These are phyloP conservation scores for Coemansia reversa DNA, from an alignment of 192 early-diverging fungal genomes.

Conservation along the genomic window DNA sequence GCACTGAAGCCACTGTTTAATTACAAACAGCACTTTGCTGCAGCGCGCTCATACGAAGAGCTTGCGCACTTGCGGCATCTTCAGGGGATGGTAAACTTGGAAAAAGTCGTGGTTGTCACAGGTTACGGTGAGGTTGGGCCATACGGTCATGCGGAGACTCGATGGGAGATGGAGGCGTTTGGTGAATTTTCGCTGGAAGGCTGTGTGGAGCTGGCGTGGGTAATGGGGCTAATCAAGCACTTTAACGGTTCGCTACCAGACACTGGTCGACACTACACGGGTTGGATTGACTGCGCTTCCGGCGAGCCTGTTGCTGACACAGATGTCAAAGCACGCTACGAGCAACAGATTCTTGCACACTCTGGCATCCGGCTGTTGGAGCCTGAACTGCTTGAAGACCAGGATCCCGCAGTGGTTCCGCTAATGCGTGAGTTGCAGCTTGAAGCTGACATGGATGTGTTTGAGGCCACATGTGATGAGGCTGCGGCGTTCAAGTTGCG, in stretches of 20 bases:
- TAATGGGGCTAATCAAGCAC: conserved; percentile 90
- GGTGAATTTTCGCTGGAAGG: conserved; percentile 63
- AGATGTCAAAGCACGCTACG: conserved; percentile 90
- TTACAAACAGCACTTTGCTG: conserved; percentile 81
- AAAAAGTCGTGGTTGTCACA: conserved; percentile 87
- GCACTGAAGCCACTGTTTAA: conserved; percentile 72
- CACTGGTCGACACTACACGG: conserved; percentile 30
- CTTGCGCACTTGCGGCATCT: conserved; percentile 62
- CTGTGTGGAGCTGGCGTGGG: conserved; percentile 95
- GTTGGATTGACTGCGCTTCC: conserved; percentile 87
- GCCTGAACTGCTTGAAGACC: conserved; percentile 63
- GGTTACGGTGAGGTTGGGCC: conserved; percentile 95
- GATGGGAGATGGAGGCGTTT: conserved; percentile 95
- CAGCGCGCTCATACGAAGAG: conserved; percentile 60
- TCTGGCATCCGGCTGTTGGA: conserved; percentile 64
- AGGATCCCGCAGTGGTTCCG: conserved; percentile 81
- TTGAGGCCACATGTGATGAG: conserved; percentile 86
- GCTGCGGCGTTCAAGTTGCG: conserved; percentile 81
- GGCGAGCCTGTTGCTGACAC: conserved; percentile 78
- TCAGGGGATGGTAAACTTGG: conserved; percentile 74
- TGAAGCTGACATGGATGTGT: conserved; percentile 80
- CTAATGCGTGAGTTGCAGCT: conserved; percentile 88
- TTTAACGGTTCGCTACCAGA: conserved; percentile 53
- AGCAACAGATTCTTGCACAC: conserved; percentile 86
- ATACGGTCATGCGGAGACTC: conserved; percentile 85